Evolutionary conservation across 106 monocot species (phyloP).

Genomic region (Dendrobium officinale): DNA sequence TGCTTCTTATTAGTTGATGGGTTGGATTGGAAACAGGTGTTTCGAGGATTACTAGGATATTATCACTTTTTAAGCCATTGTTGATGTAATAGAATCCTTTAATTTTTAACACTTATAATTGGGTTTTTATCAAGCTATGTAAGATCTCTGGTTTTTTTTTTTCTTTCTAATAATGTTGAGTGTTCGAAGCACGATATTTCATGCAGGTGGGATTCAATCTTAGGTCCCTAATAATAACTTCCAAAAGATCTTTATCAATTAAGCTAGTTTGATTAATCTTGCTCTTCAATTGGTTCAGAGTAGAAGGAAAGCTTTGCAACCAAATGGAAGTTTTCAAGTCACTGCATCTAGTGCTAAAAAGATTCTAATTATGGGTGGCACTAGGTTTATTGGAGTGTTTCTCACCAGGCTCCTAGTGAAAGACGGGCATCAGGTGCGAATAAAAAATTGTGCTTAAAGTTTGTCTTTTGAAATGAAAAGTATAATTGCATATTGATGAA

Average conservation of each 20-base stretch:
- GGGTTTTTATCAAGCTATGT: not conserved
- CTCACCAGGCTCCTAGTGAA: conserved; percentile 83
- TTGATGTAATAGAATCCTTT: not conserved
- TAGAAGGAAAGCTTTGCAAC: conserved; percentile 40
- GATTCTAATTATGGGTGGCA: conserved; percentile 93
- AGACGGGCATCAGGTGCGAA: conserved; percentile 82
- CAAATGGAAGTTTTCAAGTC: conserved; percentile 43
- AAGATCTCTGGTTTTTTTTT: no score
- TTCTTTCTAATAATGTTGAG: no score
- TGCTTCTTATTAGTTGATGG: no score
- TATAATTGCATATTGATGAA: not conserved
- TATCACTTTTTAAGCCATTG: no score
- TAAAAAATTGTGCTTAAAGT: not conserved
- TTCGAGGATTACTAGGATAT: no score
- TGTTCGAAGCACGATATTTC: no score
- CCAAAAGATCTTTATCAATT: no score
- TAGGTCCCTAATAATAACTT: no score
- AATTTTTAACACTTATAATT: not conserved
- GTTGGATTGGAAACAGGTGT: no score
- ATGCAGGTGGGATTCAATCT: no score
- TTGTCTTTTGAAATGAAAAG: not conserved
- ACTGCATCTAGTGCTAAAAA: conserved; percentile 68
- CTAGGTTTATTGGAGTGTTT: conserved; percentile 94
- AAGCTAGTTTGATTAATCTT: no score
- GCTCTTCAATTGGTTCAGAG: conserved; percentile 24